A percentile compares a stretch with the other conserved stretches of the same genome.
These are phyloP conservation scores for Vitis hybrid DNA, from an alignment of 177 flowering plant species.

Conservation along the genomic window DNA sequence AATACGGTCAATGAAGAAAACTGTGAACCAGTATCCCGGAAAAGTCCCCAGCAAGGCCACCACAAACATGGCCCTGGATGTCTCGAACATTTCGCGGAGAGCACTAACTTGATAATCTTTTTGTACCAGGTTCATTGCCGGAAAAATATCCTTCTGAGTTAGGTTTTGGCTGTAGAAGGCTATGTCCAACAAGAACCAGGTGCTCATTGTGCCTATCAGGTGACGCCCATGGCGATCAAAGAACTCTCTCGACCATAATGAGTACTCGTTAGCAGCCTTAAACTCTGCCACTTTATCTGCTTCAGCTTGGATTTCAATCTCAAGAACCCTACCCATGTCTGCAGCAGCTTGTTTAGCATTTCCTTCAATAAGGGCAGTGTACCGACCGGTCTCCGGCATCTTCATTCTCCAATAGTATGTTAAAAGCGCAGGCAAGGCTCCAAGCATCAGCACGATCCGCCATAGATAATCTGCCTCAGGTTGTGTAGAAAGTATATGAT, in stretches of 20 bases:
- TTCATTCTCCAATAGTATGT: conserved; percentile 50
- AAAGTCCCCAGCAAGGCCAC: conserved; percentile 58
- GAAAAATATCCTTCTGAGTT: conserved; percentile 64
- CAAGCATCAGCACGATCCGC: conserved; percentile 44
- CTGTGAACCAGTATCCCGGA: conserved; percentile 85
- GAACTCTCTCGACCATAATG: conserved; percentile 19
- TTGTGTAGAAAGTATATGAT: conserved; percentile 13
- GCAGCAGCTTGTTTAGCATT: conserved; percentile 35
- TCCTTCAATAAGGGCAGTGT: conserved; percentile 32
- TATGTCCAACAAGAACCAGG: conserved; percentile 65
- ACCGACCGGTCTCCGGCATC: conserved; percentile 52
- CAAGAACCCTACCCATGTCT: conserved; percentile 39
- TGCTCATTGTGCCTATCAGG: conserved; percentile 34
- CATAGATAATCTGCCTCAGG: conserved; percentile 35
- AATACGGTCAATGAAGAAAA: conserved; percentile 50
- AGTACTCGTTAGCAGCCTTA: conserved; percentile 17
- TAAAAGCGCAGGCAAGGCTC: conserved; percentile 42
- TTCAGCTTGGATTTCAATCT: conserved; percentile 28
- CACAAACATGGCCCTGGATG: conserved; percentile 52
- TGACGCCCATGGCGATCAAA: conserved; percentile 19
- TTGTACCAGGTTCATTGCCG: conserved; percentile 35
- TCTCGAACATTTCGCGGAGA: conserved; percentile 46
- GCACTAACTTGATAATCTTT: conserved; percentile 31
- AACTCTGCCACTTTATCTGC: conserved; percentile 29
- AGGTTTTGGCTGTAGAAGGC: conserved; percentile 65